phyloP scores from a whole-genome alignment of 805 yeast species.

The Sugiyamaella americana region DNA sequence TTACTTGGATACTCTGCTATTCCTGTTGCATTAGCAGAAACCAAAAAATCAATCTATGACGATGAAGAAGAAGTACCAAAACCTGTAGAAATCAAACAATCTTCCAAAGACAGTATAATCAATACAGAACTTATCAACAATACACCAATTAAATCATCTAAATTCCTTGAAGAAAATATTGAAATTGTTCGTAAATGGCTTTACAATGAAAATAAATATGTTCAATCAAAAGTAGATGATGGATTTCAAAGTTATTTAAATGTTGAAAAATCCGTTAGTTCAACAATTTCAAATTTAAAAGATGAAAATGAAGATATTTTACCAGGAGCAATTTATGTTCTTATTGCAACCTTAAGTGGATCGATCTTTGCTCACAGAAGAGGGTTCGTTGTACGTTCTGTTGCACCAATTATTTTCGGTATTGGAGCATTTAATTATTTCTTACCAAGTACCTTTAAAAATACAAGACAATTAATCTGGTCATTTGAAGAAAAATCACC shows the following conservation, averaged over 20 bases:
- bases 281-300: conserved; percentile 59
- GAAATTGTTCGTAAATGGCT: conserved; percentile 43
- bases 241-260: conserved; percentile 46
- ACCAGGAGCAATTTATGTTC: conserved; percentile 64
- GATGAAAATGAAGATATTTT: conserved; percentile 59
- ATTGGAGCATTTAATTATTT: conserved; percentile 58
- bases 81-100: conserved; percentile 1
- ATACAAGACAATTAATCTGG: conserved; percentile 54
- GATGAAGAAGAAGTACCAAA: conserved; percentile 19
- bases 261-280: conserved; percentile 57
- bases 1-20: not conserved
- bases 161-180: conserved; percentile 44
- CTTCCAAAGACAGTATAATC: conserved; percentile 14
- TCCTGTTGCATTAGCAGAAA: conserved; percentile 1
- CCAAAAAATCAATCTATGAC: conserved; percentile 25
- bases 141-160: conserved; percentile 48
- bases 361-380: conserved; percentile 66
- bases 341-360: conserved; percentile 67
- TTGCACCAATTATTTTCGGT: conserved; percentile 58
- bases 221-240: conserved; percentile 39
- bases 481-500: conserved; percentile 59
- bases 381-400: conserved; percentile 46
- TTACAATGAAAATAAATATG: conserved; percentile 30
- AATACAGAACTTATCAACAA: conserved; percentile 43
- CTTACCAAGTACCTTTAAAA: conserved; percentile 65